Percentiles rank a stretch among this genome's conserved stretches.
Evolutionary conservation across 2,329 filamentous ascomycete genomes (phyloP).

Genomic region (Aspergillus sp.): DNA sequence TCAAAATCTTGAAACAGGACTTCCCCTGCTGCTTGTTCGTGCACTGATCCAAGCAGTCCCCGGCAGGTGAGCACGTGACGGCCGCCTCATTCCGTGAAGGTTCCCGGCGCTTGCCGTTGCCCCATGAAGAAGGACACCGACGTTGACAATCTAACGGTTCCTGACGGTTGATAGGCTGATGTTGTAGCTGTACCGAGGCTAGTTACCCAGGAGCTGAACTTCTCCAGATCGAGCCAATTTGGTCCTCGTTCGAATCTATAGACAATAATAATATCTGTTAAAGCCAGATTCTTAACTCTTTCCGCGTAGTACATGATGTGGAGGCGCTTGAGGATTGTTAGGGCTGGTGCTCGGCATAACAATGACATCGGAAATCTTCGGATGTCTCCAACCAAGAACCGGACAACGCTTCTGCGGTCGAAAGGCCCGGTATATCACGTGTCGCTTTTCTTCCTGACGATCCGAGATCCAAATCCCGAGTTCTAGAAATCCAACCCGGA

Average conservation of each 20-base stretch:
- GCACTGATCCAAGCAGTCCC: not conserved
- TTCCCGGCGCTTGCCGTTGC: constrained; percentile 17
- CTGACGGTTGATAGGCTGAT: not conserved
- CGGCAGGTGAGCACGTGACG: constrained; percentile 2
- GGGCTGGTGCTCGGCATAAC: constrained; percentile 16
- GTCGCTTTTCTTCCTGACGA: not conserved
- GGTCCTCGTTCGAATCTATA: not conserved
- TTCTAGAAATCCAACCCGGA: not conserved
- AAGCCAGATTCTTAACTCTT: constrained; percentile 3
- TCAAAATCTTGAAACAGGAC: not conserved
- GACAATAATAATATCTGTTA: not conserved
- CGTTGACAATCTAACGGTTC: not conserved
- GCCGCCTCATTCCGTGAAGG: constrained; percentile 3
- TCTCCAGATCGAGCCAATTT: not conserved
- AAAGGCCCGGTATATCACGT: constrained; percentile 14
- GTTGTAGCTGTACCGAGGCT: not conserved
- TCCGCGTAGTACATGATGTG: not conserved
- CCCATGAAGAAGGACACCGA: not conserved
- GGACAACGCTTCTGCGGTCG: constrained; percentile 2
- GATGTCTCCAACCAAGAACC: constrained; percentile 5
- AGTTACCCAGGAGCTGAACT: not conserved
- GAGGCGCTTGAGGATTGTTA: constrained; percentile 5
- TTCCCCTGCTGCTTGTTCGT: not conserved
- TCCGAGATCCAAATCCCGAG: not conserved
- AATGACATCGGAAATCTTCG: constrained; percentile 20